Evolutionary conservation across 352 stramenopile species (phyloP), one percentile per base, ranked within the genome.

Genomic region (Pythium folliculosum): DNA sequence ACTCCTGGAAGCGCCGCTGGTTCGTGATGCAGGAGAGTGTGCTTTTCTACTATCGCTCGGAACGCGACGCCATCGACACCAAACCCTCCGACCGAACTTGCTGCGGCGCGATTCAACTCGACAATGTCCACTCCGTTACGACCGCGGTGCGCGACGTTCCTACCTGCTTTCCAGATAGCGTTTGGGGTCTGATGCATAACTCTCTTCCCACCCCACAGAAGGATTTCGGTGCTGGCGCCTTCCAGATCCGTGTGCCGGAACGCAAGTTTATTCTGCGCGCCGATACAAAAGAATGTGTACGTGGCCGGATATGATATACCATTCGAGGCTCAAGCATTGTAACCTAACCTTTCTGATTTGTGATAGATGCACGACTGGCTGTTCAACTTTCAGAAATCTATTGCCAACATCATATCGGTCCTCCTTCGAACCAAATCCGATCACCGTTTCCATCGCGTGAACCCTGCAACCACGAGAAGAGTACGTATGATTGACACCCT

Each of bases 351-450:
- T 30, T 52, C 14, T 51, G 32, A 37, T 52, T 5, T 35, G 32
- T 32, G 17, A 37, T 37, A 94, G 87, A 95, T 95, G 88, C 85
- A 94, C 60, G 83, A 94, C 62, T 95, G 88, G 88, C 71, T 95
- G 27, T 95, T 95, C 74, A 92, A 94, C 43, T 95, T 95, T 71
- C 88, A 95, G 59, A 89, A 91, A 76, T 95, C 85, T 50, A 95
- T 95, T 45, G 88, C 88, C 16, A 95, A 88, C 67, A 92, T 95
- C 48, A 83, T 95, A 23, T 91, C 82, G 6, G 75, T 88, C 32
- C 67, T 95, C 25, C 84, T 88, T 50, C 82, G 86, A 62, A 80
- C 77, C 47, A 84, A 92, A 65, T 59, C 71, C 19, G 78, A 85
- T 56, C 69, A 86, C 67, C 75, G 81, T 23, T 75, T 81, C 49